Conservation (phyloP, 306 rosid species). For the Quercus bicolor region DNA sequence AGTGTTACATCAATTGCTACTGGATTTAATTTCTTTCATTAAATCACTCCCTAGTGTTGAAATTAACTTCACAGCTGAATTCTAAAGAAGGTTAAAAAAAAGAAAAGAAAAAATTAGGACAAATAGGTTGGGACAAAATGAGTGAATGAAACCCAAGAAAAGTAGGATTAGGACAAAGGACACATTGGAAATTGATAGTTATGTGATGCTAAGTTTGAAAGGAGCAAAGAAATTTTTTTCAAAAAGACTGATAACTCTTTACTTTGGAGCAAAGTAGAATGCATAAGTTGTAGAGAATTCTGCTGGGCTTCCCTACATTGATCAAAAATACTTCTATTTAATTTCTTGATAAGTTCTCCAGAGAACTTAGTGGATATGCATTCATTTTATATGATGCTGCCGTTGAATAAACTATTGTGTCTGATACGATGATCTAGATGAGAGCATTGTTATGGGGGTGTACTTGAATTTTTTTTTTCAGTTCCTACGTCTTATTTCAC, state of each 20-base stretch:
- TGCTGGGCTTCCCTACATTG: too few species aligned
- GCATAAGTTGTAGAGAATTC: too few species aligned
- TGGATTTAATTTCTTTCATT: neutral
- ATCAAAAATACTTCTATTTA: too few species aligned
- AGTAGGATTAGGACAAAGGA: neutral
- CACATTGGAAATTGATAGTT: neutral
- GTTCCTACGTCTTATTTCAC: neutral
- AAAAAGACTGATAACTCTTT: too few species aligned
- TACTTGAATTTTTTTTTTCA: too few species aligned
- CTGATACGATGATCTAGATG: neutral
- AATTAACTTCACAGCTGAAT: neutral
- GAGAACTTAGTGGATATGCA: neutral
- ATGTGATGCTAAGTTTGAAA: neutral
- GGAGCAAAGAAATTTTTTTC: too few species aligned
- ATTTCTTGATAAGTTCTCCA: too few species aligned
- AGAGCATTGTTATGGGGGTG: neutral
- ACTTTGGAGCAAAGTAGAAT: too few species aligned
- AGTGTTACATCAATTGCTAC: slow-evolving; percentile 23
- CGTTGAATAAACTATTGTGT: neutral
- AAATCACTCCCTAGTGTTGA: neutral
- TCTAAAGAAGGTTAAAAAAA: neutral
- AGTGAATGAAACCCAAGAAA: neutral
- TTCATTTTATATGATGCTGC: neutral
- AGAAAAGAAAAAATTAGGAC: neutral
- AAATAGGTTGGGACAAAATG: neutral